These are phyloP conservation scores for Saitozyma podzolica DNA, from an alignment of 768 basidiomycete species.

Conservation along the genomic window DNA sequence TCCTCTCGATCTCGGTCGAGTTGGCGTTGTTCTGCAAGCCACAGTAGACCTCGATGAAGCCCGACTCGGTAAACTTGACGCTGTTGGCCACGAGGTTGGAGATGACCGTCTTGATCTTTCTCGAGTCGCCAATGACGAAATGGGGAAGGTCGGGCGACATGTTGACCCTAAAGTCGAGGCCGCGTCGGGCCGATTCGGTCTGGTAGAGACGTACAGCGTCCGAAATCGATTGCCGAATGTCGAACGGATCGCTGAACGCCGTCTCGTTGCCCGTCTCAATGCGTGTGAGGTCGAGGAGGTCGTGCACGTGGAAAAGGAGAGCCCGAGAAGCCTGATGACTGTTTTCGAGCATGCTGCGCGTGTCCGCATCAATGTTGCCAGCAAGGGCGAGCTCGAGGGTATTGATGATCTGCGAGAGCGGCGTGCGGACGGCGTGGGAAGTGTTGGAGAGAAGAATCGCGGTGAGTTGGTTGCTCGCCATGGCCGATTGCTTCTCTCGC, in stretches of 20 bases:
- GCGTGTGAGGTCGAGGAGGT: slow-evolving; percentile 74
- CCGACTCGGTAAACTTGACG: slow-evolving; percentile 70
- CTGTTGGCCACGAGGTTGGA: slow-evolving; percentile 77
- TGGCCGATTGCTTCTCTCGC: slow-evolving; percentile 74
- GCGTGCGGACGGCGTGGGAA: slow-evolving; percentile 68
- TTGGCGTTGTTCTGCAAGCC: slow-evolving; percentile 50
- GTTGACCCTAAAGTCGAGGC: slow-evolving; percentile 64
- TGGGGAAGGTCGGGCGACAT: slow-evolving; percentile 60
- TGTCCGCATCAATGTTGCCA: slow-evolving; percentile 69
- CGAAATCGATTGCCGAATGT: slow-evolving; percentile 63
- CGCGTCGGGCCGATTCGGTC: slow-evolving; percentile 66
- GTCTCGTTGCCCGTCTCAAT: slow-evolving; percentile 74
- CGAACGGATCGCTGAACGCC: slow-evolving; percentile 73
- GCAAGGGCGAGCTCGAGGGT: slow-evolving; percentile 80
- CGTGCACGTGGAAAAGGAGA: slow-evolving; percentile 78
- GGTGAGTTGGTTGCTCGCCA: slow-evolving; percentile 71
- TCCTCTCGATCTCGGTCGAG: slow-evolving; percentile 6
- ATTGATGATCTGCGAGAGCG: slow-evolving; percentile 71
- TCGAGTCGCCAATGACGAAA: slow-evolving; percentile 67
- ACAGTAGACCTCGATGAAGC: slow-evolving; percentile 65
- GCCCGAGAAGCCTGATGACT: slow-evolving; percentile 75
- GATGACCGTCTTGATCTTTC: slow-evolving; percentile 72
- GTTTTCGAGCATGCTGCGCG: slow-evolving; percentile 69
- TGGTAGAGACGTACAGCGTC: slow-evolving; percentile 66
- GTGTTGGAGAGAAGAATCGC: slow-evolving; percentile 76